Conservation (phyloP, 2,329 filamentous ascomycete genomes). For the Sporothrix mexicana region DNA sequence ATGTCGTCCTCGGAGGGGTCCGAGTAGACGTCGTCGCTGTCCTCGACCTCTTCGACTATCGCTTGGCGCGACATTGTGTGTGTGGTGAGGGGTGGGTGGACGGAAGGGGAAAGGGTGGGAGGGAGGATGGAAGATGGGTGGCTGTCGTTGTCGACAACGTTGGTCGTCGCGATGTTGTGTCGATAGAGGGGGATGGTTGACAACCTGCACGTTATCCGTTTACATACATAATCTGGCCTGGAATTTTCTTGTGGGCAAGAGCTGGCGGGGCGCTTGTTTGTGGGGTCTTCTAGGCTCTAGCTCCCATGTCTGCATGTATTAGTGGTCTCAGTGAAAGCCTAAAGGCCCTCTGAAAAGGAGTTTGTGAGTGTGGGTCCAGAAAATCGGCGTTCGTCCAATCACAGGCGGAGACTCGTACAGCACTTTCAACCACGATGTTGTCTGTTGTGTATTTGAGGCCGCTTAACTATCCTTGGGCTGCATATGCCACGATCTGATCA, state of each 20-base stretch:
- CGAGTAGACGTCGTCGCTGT: constrained; percentile 73
- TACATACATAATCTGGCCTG: constrained; percentile 12
- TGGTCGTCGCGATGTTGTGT: background rate
- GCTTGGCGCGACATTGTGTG: constrained; percentile 74
- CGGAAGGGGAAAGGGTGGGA: background rate
- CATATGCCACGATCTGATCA: too few species aligned
- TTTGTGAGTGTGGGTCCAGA: too few species aligned
- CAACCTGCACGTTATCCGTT: background rate
- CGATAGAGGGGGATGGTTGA: constrained; percentile 8
- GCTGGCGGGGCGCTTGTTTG: constrained; percentile 25
- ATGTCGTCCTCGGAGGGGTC: constrained; percentile 91
- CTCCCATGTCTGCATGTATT: too few species aligned
- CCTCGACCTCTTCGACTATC: constrained; percentile 89
- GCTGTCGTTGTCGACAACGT: too few species aligned
- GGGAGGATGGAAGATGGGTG: background rate
- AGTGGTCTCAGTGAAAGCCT: too few species aligned
- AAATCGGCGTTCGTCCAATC: too few species aligned
- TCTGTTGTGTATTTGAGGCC: too few species aligned
- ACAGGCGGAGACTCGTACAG: too few species aligned
- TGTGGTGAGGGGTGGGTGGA: background rate
- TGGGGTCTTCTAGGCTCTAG: too few species aligned
- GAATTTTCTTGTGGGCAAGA: constrained; percentile 31
- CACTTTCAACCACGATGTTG: too few species aligned
- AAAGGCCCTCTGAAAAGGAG: too few species aligned
- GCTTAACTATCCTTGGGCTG: too few species aligned